A percentile compares a stretch with the other conserved stretches of the same genome.
Conservation (phyloP, 345 rosid genomes). For the Microcos paniculata region DNA sequence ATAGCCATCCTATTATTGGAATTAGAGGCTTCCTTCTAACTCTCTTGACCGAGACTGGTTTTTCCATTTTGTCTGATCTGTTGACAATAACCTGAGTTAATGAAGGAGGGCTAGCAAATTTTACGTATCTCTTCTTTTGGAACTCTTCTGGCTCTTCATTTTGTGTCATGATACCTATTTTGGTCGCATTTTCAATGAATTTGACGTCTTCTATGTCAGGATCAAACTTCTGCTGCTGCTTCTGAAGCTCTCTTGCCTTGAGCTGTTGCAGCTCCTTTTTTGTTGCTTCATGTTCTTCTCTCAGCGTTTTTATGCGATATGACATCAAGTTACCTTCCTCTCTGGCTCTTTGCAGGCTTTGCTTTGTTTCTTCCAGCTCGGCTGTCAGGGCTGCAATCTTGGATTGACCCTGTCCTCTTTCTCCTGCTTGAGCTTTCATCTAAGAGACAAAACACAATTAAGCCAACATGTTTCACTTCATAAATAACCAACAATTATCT, state of each 20-base stretch:
- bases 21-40: slow-evolving; percentile 38
- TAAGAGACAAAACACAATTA: not conserved
- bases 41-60: slow-evolving; percentile 31
- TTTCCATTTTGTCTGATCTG: slow-evolving; percentile 27
- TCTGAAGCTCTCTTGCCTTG: slow-evolving; percentile 24
- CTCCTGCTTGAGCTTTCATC: slow-evolving; percentile 28
- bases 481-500: not conserved
- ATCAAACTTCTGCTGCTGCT: slow-evolving; percentile 19
- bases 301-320: slow-evolving; percentile 33
- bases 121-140: slow-evolving; percentile 57
- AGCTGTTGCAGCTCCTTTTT: slow-evolving; percentile 44
- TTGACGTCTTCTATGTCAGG: slow-evolving; percentile 46
- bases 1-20: slow-evolving; percentile 54
- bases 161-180: slow-evolving; percentile 14
- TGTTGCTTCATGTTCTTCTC: slow-evolving; percentile 46
- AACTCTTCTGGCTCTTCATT: slow-evolving; percentile 35
- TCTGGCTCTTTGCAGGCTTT: slow-evolving; percentile 40
- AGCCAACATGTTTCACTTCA: not conserved
- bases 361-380: slow-evolving; percentile 62
- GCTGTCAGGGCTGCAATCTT: slow-evolving; percentile 30
- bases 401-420: slow-evolving; percentile 26
- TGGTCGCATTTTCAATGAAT: slow-evolving; percentile 36
- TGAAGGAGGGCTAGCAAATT: slow-evolving; percentile 61
- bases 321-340: slow-evolving; percentile 44
- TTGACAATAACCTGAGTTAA: slow-evolving; percentile 39